Evolutionary conservation across 148 eudicot species (phyloP), one percentile per base, ranked within the genome.

Genomic region (Heliamphora exappendiculata): DNA sequence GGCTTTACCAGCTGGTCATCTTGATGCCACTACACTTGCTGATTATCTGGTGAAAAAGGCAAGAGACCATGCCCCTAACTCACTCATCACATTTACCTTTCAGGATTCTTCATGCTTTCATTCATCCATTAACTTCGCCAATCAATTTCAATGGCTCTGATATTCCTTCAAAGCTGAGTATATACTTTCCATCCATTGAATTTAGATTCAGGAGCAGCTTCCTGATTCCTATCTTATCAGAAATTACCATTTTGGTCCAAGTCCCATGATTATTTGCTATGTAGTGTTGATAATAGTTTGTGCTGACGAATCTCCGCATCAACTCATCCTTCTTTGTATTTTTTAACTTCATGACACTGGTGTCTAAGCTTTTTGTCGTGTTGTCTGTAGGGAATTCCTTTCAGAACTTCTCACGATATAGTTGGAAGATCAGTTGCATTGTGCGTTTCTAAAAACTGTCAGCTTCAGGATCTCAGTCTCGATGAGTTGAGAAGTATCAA

Each of bases 1-100:
- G 60, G 86, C 98, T 84, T 83, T 96, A 78, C 97, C 99, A 28
- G 99, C 98, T 78, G 99, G 99, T 79, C 93, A 93, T 85, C 99
- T 96, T 75, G 99, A 96, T 86, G 99, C 99, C 59, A 96, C 99
- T 63, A 96, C 99, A 68, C 90, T 96, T 47, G 98, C 99, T 37
- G 99, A 96, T 88, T 96, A 96, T 85, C 97, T 96, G 75, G 99
- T 96, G 81, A 91, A 89, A 78, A 96, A 96, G 98, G 99, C 81
- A 72, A 84, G 84, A n/a, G n/a, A n/a, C 55, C 10, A 69, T 31
- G 14, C 49, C 28, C 28, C 24, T 44, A 17, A 7, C 14, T 34
- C 14, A 3, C 45, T 47, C 22, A 53, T 67, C 7, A 17, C 3
- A 36, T 45, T 65, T 19, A 11, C 28, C 22, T 39, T 57, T 29